phyloP scores from a whole-genome alignment of 495 filamentous ascomycete species.

The Xylaria flabelliformis region DNA sequence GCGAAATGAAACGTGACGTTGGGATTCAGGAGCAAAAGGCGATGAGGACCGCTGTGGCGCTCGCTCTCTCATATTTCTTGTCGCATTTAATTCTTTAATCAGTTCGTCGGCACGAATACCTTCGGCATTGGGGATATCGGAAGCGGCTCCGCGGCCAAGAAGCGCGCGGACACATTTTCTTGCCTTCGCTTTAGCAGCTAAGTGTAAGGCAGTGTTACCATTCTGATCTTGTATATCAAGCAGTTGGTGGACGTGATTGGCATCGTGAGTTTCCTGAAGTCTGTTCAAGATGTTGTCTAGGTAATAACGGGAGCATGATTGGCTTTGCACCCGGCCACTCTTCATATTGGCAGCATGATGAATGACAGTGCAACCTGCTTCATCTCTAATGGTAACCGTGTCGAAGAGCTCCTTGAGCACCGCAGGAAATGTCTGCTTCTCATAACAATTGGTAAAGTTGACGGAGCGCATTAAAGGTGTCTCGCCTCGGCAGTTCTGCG shows the following conservation, averaged over 20 bases:
- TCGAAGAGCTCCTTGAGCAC: constrained; percentile 80
- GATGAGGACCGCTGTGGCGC: constrained; percentile 63
- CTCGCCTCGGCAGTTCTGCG: constrained; percentile 79
- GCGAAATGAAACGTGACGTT: constrained; percentile 50
- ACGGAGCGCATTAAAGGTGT: constrained; percentile 95
- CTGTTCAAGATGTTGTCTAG: constrained; percentile 88
- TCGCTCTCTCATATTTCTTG: constrained; percentile 52
- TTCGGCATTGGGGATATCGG: constrained; percentile 78
- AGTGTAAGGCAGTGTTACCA: constrained; percentile 87
- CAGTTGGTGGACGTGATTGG: constrained; percentile 70
- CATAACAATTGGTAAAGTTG: constrained; percentile 93
- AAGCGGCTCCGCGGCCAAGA: constrained; percentile 71
- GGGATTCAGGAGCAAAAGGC: constrained; percentile 64
- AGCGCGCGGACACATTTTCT: constrained; percentile 75
- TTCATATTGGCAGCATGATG: constrained; percentile 92
- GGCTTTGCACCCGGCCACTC: constrained; percentile 71
- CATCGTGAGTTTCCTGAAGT: constrained; percentile 69
- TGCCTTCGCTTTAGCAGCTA: constrained; percentile 80
- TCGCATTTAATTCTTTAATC: constrained; percentile 64
- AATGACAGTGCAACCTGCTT: constrained; percentile 81
- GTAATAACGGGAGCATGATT: constrained; percentile 87
- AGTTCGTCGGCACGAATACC: constrained; percentile 80
- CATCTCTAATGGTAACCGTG: constrained; percentile 77
- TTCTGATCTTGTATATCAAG: constrained; percentile 78
- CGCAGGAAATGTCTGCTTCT: constrained; percentile 81